Evolutionary conservation across 306 rosid species (phyloP).

Genomic region (Rubus parviflorus): DNA sequence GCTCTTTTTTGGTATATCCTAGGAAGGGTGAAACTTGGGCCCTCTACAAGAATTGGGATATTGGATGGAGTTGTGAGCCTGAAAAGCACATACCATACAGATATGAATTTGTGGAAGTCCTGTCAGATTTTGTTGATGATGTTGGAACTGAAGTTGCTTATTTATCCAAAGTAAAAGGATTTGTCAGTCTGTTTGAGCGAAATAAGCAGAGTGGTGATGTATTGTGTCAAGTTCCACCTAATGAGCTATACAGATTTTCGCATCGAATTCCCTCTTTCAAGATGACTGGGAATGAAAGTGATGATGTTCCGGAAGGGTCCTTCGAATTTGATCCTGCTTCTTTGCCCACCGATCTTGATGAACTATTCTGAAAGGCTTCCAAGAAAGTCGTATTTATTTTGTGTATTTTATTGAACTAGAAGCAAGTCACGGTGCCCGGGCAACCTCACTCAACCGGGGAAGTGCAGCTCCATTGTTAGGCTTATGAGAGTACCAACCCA

Average conservation of each 20-base stretch:
- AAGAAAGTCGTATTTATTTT: too few species aligned
- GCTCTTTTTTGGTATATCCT: constrained; percentile 57
- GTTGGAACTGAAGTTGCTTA: constrained; percentile 53
- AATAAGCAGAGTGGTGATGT: constrained; percentile 30
- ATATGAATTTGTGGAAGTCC: constrained; percentile 62
- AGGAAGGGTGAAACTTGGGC: constrained; percentile 92
- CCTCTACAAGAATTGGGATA: constrained; percentile 71
- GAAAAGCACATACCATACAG: constrained; percentile 40
- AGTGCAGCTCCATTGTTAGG: not conserved
- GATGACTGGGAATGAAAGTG: constrained; percentile 71
- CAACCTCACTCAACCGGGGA: too few species aligned
- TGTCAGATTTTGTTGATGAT: constrained; percentile 54
- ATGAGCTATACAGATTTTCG: constrained; percentile 68
- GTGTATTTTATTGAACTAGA: not conserved
- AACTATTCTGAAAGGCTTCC: not conserved
- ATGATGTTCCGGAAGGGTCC: constrained; percentile 72
- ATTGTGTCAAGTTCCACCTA: constrained; percentile 43
- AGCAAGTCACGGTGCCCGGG: not conserved
- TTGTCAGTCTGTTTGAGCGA: constrained; percentile 68
- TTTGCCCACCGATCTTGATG: constrained; percentile 46
- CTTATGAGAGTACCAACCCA: not conserved
- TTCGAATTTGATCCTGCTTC: constrained; percentile 85
- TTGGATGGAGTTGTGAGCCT: constrained; percentile 63
- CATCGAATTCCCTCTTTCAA: constrained; percentile 67
- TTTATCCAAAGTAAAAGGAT: constrained; percentile 66